Evolutionary conservation across 2,329 filamentous ascomycete genomes (phyloP), one percentile per base, ranked within the genome.

Genomic region (Pseudogymnoascus verrucosus): DNA sequence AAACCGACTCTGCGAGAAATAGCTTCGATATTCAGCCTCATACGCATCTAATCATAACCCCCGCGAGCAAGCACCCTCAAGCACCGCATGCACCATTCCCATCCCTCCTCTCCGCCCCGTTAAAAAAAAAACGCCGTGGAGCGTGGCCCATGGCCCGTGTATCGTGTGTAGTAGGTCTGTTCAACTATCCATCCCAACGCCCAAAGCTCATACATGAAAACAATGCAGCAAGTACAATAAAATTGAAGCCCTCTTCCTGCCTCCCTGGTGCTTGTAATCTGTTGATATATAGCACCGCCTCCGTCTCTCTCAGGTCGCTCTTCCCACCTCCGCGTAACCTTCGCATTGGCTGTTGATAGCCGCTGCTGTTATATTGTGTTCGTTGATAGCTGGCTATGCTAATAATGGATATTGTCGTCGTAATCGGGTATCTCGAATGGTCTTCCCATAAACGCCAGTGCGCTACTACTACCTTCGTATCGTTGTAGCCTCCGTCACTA

Each of bases 361-460:
- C 47, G 47, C 26, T 34, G 47, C 47, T 8, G 47, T 4, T 57
- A 34, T 16, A 57, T 14, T 26, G 44, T 28, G 44, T 51, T 57
- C 47, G 47, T 31, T 34, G 47, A 57, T 57, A 19, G 14, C 26
- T 57, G 26, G 47, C 47, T 57, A 57, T 34, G 47, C 47, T n/a
- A 31, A 57, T 57, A 54, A 54, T 14, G 19, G 47, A 54, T 31
- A 19, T 34, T 57, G 26, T 57, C 47, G 47, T 34, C 47, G 26
- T 57, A 57, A 57, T 57, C 47, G 47, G 47, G 47, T 57, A 57
- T 57, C 47, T 57, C 47, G 47, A 51, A 57, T 57, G 26, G 26
- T 57, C 47, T 34, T 57, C 26, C 47, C 47, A 31, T 21, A n/a
- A 57, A 57, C 47, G 47, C 47, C 47, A 19, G 47, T 57, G 6